Conservation (phyloP, 306 rosid genomes). For the Rubus idaeus region DNA sequence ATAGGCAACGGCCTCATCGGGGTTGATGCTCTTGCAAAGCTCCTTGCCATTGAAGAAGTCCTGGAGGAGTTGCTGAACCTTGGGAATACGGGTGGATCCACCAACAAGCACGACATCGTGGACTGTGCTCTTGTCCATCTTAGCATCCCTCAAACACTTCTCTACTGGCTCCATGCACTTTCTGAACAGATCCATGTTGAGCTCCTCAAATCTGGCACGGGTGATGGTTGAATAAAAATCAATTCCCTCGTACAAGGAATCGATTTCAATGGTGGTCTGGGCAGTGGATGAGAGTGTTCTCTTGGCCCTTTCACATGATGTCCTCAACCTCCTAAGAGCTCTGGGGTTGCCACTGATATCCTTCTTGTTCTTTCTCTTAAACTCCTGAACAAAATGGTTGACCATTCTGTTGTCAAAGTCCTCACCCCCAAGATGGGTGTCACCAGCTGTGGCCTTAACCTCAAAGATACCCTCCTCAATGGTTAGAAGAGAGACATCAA, state of each 20-base stretch:
- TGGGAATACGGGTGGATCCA: conserved; percentile 74
- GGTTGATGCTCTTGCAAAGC: conserved; percentile 74
- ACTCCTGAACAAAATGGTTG: conserved; percentile 67
- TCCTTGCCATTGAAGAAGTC: conserved; percentile 70
- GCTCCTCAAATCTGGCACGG: conserved; percentile 70
- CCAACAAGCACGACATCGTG: conserved; percentile 74
- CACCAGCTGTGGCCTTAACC: conserved; percentile 76
- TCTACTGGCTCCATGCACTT: conserved; percentile 77
- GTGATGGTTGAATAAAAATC: conserved; percentile 69
- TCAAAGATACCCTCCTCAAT: conserved; percentile 78
- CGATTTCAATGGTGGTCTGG: conserved; percentile 68
- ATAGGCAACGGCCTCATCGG: conserved; percentile 73
- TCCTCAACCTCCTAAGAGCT: conserved; percentile 70
- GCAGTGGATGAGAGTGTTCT: conserved; percentile 66
- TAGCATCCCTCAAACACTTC: conserved; percentile 70
- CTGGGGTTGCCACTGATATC: conserved; percentile 74
- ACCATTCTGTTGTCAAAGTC: conserved; percentile 73
- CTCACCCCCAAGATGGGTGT: conserved; percentile 72
- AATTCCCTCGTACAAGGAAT: conserved; percentile 68
- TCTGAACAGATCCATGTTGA: conserved; percentile 68
- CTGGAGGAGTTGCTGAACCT: conserved; percentile 63
- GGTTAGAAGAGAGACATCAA: conserved; percentile 67
- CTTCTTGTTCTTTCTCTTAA: conserved; percentile 69
- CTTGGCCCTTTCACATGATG: conserved; percentile 63
- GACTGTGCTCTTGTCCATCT: conserved; percentile 62